Evolutionary conservation across 345 rosid genomes (phyloP), one percentile per base, ranked within the genome.

Genomic region (Rhizophora mangle): DNA sequence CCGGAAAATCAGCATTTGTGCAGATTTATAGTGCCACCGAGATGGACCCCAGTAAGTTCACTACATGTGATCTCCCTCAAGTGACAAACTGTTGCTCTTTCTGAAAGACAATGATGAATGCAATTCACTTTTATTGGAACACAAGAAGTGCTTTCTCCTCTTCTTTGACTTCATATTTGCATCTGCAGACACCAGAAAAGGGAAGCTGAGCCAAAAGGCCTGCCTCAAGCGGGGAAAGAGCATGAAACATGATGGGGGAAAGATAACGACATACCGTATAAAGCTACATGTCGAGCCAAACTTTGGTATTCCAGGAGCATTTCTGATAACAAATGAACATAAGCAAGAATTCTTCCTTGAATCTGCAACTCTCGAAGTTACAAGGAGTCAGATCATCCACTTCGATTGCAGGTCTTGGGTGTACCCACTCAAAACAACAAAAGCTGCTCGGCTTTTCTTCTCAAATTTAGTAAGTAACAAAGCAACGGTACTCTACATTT

Each of bases 361-460:
- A 64, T 78, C 82, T 22, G 83, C 83, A 39, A 72, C 74, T 3
- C 70, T 88, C 3, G 65, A 57, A 18, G 11, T 54, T 72, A 68
- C 24, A 8, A 59, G 62, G 47, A 13, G 68, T 8, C 64, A 67
- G 67, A 29, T 34, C 5, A 55, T 86, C 74, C 74, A 79, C 67
- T 88, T 88, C 18, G 81, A 80, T 55, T 86, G 90, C 77, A 73
- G 74, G 15, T 85, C 93, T 21, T 86, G 89, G 90, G 80, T 88
- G 4, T 85, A 86, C 68, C 93, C 93, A 0, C 7, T 77, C 68
- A 54, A 77, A 31, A 72, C 54, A 46, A 84, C 89, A 16, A 57
- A 64, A 70, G 59, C 74, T 43, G 69, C 30, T 36, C 78, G 88
- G 19, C 47, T 86, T 70, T 88, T 88, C 83, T 86, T 88, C 82